These are phyloP conservation scores for Calycina marina DNA, from an alignment of 2,329 filamentous ascomycete genomes.

Conservation along the genomic window DNA sequence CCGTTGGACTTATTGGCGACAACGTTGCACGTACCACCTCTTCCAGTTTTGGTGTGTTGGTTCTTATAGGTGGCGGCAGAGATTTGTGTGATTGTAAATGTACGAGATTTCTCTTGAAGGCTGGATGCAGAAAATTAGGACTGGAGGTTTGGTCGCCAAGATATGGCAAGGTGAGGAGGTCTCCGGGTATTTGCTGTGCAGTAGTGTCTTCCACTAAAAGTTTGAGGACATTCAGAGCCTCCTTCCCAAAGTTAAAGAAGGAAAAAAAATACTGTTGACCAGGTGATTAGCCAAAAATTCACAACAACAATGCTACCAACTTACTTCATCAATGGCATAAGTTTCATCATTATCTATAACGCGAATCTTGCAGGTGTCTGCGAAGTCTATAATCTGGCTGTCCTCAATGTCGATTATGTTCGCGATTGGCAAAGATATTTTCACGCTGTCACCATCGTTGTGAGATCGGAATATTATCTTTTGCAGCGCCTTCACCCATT, in stretches of 20 bases:
- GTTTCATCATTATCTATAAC: conserved; percentile 91
- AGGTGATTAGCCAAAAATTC: conserved; percentile 15
- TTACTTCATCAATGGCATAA: conserved; percentile 84
- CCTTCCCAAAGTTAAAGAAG: conserved; percentile 75
- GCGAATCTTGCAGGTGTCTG: conserved; percentile 84
- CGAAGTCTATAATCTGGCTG: conserved; percentile 77
- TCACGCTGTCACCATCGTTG: conserved; percentile 94
- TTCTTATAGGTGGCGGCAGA: conserved; percentile 11
- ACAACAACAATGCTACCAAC: conserved; percentile 10
- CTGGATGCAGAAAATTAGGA: conserved; percentile 9
- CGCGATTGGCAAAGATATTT: conserved; percentile 78
- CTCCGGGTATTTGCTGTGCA: conserved; percentile 21
- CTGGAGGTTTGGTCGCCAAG: conserved; percentile 9
- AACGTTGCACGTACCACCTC: conserved; percentile 49
- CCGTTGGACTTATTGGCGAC: conserved; percentile 29
- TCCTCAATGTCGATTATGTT: conserved; percentile 91
- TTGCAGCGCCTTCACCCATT: conserved; percentile 91
- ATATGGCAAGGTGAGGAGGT: conserved; percentile 13
- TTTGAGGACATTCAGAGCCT: conserved; percentile 64
- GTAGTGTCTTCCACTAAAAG: conserved; percentile 22
- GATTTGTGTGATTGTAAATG: conserved; percentile 10
- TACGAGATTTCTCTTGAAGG: conserved; percentile 15
- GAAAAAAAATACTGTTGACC: conserved; percentile 74
- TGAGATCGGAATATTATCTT: conserved; percentile 91
- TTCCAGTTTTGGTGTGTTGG: conserved; percentile 24